A percentile compares a stretch with the other conserved stretches of the same genome.
phyloP scores from a whole-genome alignment of 148 eudicot species.

The Dianthus caryophyllus region DNA sequence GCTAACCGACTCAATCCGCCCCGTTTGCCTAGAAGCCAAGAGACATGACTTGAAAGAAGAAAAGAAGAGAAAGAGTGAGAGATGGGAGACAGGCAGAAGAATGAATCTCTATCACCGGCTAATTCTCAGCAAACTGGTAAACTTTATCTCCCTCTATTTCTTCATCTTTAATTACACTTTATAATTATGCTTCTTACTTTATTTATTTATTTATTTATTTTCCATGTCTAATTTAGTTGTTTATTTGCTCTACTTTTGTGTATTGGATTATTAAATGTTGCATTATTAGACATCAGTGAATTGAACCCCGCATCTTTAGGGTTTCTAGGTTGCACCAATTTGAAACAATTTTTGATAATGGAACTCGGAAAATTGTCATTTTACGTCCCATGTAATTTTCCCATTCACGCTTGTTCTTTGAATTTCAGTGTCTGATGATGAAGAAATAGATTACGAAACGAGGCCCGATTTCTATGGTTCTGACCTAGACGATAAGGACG shows the following conservation, averaged over 20 bases:
- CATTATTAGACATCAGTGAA: background rate
- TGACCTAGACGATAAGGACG: conserved; percentile 71
- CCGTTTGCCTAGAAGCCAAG: too few species aligned
- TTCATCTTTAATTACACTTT: background rate
- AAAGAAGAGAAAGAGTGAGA: background rate
- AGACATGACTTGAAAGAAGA: too few species aligned
- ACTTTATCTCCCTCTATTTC: background rate
- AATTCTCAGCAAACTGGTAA: conserved; percentile 43
- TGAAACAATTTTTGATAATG: background rate
- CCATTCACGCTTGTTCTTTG: background rate
- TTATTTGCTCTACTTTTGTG: background rate
- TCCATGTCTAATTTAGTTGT: background rate
- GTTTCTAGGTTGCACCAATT: background rate
- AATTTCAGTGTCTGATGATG: conserved; percentile 78
- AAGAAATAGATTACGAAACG: conserved; percentile 66
- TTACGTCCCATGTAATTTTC: background rate
- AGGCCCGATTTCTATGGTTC: conserved; percentile 89
- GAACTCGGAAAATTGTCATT: background rate
- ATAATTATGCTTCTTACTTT: background rate
- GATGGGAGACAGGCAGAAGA: conserved; percentile 24
- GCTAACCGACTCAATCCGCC: too few species aligned
- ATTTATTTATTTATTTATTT: background rate
- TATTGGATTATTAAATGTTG: too few species aligned
- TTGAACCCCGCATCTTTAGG: background rate
- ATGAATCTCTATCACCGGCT: conserved; percentile 26